phyloP scores from a whole-genome alignment of 106 monocot genomes.

The Narthecium ossifragum region DNA sequence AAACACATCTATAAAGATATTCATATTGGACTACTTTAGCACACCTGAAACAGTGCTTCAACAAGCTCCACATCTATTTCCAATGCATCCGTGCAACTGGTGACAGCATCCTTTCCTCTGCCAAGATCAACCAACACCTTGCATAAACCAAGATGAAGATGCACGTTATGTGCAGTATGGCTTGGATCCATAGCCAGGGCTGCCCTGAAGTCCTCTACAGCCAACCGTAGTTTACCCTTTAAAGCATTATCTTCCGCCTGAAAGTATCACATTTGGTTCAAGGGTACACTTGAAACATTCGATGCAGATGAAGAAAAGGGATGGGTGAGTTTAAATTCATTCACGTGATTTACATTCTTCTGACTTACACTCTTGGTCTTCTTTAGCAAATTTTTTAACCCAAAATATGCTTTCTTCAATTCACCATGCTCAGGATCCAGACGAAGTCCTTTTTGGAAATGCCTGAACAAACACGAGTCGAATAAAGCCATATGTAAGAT shows the following conservation, averaged over 20 bases:
- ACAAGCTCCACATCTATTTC: conserved; percentile 85
- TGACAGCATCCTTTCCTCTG: conserved; percentile 88
- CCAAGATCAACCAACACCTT: conserved; percentile 90
- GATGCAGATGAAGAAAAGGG: neutral
- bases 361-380: conserved; percentile 79
- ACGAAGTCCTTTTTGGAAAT: conserved; percentile 89
- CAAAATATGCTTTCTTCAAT: conserved; percentile 97
- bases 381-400: conserved; percentile 88
- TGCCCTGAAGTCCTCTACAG: conserved; percentile 84
- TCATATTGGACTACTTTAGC: no score
- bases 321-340: neutral
- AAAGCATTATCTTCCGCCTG: conserved; percentile 93
- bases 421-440: conserved; percentile 89
- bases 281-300: neutral
- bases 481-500: no score
- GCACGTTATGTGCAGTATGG: conserved; percentile 80
- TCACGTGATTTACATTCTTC: neutral
- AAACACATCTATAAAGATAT: no score
- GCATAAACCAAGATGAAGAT: conserved; percentile 84
- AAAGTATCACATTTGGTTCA: conserved; percentile 1
- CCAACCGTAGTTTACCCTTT: conserved; percentile 79
- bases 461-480: conserved; percentile 49
- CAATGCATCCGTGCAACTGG: conserved; percentile 74
- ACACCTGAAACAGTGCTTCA: conserved; percentile 84
- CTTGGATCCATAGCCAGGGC: conserved; percentile 72